Conservation (phyloP, 108 stramenopile species). For the Aureococcus anophagefferens region DNA sequence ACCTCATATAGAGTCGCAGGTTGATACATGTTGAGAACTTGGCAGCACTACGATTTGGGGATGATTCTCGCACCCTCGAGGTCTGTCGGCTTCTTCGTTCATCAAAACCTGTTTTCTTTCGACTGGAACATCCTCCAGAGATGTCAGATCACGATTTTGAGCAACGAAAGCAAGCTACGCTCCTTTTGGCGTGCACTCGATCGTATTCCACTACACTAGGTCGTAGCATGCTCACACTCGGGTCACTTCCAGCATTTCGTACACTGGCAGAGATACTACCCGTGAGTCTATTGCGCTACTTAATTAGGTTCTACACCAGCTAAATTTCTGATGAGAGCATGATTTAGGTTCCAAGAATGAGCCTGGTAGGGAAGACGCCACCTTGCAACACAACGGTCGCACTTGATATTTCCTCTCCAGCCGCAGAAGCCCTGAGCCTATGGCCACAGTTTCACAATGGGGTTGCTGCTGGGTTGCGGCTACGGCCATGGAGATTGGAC, state of each 20-base stretch:
- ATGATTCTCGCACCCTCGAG: constrained; percentile 75
- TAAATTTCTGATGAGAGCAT: too few relatives aligned
- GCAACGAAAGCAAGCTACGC: constrained; percentile 66
- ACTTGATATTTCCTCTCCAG: constrained; percentile 52
- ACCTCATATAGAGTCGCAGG: too few relatives aligned
- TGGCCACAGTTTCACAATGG: constrained; percentile 99
- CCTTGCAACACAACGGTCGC: constrained; percentile 74
- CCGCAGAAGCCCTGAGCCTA: constrained; percentile 52
- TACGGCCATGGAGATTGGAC: constrained; percentile 31
- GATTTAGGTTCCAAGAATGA: constrained; percentile 52
- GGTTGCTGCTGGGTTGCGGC: constrained; percentile 82
- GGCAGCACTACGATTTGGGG: constrained; percentile 76
- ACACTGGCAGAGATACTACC: constrained; percentile 71
- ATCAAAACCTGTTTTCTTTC: constrained; percentile 65
- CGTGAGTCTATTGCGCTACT: constrained; percentile 23
- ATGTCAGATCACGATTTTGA: constrained; percentile 80
- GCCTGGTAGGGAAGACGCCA: constrained; percentile 74
- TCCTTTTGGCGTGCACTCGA: constrained; percentile 67
- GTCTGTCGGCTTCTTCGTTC: constrained; percentile 79
- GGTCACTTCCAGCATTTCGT: constrained; percentile 49
- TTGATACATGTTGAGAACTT: constrained; percentile 55
- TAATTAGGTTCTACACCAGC: too few relatives aligned
- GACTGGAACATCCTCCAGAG: constrained; percentile 68
- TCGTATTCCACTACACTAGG: constrained; percentile 75
- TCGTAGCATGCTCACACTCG: constrained; percentile 90